Percentiles rank a stretch among this genome's conserved stretches.
Conservation (phyloP, 129 eudicot species). For the Artemisia annua region DNA sequence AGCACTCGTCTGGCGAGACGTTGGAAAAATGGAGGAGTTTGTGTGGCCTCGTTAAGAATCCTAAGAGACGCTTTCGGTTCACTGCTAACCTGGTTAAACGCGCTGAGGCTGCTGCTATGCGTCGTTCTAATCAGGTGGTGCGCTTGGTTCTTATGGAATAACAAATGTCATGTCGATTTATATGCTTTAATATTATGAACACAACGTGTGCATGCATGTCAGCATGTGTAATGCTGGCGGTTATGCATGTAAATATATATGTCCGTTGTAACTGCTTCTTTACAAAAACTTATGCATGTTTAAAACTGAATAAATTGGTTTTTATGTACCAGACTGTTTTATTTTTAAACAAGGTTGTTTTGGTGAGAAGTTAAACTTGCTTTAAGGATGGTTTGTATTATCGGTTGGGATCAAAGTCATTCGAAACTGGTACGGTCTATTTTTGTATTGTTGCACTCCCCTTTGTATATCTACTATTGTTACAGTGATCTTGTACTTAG, state of each 20-base stretch:
- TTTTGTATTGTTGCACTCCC: too few species aligned
- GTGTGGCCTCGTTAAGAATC: slow-evolving; percentile 92
- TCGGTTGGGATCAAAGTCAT: too few species aligned
- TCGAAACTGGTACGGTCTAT: too few species aligned
- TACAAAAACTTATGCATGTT: neutral
- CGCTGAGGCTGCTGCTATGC: slow-evolving; percentile 91
- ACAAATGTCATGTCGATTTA: neutral
- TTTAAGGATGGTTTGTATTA: too few species aligned
- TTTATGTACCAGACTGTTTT: too few species aligned
- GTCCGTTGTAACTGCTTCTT: slow-evolving; percentile 9
- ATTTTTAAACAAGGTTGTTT: too few species aligned
- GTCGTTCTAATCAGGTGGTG: slow-evolving; percentile 76
- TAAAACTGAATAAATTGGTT: too few species aligned
- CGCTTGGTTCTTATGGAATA: neutral
- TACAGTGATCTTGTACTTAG: too few species aligned
- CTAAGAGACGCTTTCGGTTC: slow-evolving; percentile 80
- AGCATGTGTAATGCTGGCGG: too few species aligned
- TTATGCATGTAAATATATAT: too few species aligned
- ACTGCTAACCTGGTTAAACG: slow-evolving; percentile 90
- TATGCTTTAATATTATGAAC: neutral
- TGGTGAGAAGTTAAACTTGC: too few species aligned
- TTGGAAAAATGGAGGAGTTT: slow-evolving; percentile 77
- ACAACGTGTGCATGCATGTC: neutral
- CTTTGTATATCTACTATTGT: too few species aligned
- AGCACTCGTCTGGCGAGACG: slow-evolving; percentile 62